Base-by-base conservation (phyloP, 106 monocot species). In the Agapanthus africanus region DNA sequence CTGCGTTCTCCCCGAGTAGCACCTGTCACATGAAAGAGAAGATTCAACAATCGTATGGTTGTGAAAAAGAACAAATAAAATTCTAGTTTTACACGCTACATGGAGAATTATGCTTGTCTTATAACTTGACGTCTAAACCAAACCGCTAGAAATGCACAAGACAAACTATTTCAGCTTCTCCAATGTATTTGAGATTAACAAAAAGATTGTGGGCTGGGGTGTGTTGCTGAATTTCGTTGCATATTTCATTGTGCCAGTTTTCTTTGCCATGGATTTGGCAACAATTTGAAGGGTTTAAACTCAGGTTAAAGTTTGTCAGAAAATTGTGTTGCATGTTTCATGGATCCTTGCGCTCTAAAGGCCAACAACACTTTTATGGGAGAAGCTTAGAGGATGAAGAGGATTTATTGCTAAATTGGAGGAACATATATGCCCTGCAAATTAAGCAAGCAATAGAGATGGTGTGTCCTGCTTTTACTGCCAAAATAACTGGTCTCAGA, bases 1-100 rank as follows among this genome's bases (percentile, higher is more conserved):
- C 15, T 8, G 7, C 7, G 15, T 42, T 42, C 42, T 42, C 42
- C 10, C 42, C 7, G 42, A 42, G 15, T 15, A 42, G 15, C 37
- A 95, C 91, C 91, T 94, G 78, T 44, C 41, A 67, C 28, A 33
- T 40, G 28, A 33, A 61, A 42, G 14, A 37, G 11, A 46, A 68
- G 34, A 49, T 68, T 50, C 13, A 68, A 44, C 10, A 66, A 50
- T 49, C 40, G 36, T 19, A 61, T 6, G 14, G 36, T 61, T 36
- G 40, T 22, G 40, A 26, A 65, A 65, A 23, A 65, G 11, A 9
- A 63, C 59, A n/a, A n/a, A 63, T 27, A 63, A 35, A 63, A 37
- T 1, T 31, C 59, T 59, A 15, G 4, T 14, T 0, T n/a, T 8
- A 61, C 34, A 61, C n/a, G 61, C 36, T 61, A 33, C 35, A 61